These are phyloP conservation scores for Macrolepiota albuminosa DNA, from an alignment of 768 basidiomycete species.

Conservation along the genomic window DNA sequence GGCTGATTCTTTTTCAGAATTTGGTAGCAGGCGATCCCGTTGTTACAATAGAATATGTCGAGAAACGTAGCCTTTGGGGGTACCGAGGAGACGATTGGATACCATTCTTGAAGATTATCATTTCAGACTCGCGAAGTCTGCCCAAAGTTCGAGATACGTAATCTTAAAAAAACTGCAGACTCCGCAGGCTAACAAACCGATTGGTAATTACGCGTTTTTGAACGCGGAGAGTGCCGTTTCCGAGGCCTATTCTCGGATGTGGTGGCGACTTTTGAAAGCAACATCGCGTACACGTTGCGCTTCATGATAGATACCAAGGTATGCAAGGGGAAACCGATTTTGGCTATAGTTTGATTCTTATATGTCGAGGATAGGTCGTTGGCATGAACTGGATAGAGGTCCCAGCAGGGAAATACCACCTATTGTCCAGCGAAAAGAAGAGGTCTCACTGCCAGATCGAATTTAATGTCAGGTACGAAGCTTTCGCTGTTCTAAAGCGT, in stretches of 20 bases:
- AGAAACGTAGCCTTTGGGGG: slow-evolving; percentile 78
- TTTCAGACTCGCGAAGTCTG: slow-evolving; percentile 66
- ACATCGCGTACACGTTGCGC: slow-evolving; percentile 83
- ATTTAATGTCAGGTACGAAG: slow-evolving; percentile 61
- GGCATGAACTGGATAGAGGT: slow-evolving; percentile 99
- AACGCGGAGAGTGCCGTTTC: slow-evolving; percentile 68
- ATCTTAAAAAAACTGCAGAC: background rate
- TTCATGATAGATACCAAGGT: slow-evolving; percentile 99
- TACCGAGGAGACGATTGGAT: slow-evolving; percentile 78
- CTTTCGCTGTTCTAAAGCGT: background rate
- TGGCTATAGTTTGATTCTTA: background rate
- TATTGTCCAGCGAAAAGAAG: slow-evolving; percentile 53
- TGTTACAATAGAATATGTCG: slow-evolving; percentile 49
- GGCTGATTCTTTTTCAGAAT: slow-evolving; percentile 21
- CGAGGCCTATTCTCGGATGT: slow-evolving; percentile 50
- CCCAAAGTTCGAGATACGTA: slow-evolving; percentile 92
- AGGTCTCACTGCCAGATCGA: slow-evolving; percentile 89
- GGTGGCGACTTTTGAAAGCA: slow-evolving; percentile 85
- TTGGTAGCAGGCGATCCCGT: slow-evolving; percentile 34
- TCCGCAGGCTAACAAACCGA: slow-evolving; percentile 10
- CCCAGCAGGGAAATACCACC: slow-evolving; percentile 72
- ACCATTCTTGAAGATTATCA: slow-evolving; percentile 82
- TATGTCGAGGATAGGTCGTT: slow-evolving; percentile 54
- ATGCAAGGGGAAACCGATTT: background rate
- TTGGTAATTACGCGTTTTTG: slow-evolving; percentile 53